These are phyloP conservation scores for Malus hybrid DNA, from an alignment of 331 rosid species.

Conservation along the genomic window DNA sequence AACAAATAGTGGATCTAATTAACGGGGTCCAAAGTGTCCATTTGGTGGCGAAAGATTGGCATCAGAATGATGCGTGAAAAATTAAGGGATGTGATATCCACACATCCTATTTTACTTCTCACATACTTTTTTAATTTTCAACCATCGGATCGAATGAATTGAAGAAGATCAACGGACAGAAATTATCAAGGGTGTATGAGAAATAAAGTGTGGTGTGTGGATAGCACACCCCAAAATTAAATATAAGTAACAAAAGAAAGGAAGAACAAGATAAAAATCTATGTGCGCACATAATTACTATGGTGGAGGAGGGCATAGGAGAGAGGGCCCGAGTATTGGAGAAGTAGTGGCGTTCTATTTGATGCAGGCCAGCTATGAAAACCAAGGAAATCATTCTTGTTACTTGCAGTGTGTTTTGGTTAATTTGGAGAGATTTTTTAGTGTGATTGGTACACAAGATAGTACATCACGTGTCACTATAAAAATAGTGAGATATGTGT, in stretches of 20 bases:
- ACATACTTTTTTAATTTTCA: no score
- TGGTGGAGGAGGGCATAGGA: not conserved
- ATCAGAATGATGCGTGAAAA: conserved; percentile 44
- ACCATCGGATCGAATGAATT: no score
- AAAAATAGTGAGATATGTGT: no score
- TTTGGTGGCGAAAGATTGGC: conserved; percentile 38
- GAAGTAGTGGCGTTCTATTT: conserved; percentile 9
- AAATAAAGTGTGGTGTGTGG: no score
- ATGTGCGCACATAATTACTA: not conserved
- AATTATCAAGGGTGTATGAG: no score
- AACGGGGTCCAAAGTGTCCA: not conserved
- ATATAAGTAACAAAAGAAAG: not conserved
- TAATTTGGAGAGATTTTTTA: no score
- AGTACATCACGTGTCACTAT: no score
- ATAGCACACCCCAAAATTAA: not conserved
- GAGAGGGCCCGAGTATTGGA: not conserved
- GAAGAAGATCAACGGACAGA: no score
- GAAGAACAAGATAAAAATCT: not conserved
- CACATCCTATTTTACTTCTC: no score
- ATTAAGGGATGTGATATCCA: not conserved
- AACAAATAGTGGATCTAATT: conserved; percentile 13
- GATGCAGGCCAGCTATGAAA: conserved; percentile 39
- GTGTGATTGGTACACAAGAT: no score
- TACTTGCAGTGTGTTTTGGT: conserved; percentile 19
- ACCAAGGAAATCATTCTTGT: conserved; percentile 28